Evolutionary conservation across 1,139 yeast genomes (phyloP), one percentile per base, ranked within the genome.

Genomic region (Saccharomycopsis hybrid): DNA sequence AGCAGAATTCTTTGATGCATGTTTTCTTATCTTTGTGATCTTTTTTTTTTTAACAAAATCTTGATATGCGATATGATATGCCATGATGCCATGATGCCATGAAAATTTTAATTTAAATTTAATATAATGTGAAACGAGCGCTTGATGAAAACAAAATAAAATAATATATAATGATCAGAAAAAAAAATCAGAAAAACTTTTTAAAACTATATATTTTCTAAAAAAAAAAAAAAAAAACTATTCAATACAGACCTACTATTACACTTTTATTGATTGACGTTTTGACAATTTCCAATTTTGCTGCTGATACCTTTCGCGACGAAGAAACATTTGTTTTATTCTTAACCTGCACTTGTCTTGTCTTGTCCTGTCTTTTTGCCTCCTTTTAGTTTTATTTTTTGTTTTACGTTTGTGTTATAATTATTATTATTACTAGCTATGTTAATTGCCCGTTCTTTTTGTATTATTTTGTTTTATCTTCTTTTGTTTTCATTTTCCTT

Each of bases 1-100:
- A 40, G 51, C 35, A 18, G 18, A 18, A 7, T 27, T 13, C 48
- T n/a, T 41, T 41, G n/a, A 41, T 41, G 30, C 25, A 41, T 32
- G n/a, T 29, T 13, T 2, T n/a, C 39, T 30, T 13, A 18, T 42
- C 29, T 25, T 42, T 9, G n/a, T 40, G n/a, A 7, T 18, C 18
- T 18, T 8, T 40, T 13, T 40, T 40, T 24, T n/a, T 24, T 40
- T 5, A 8, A n/a, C 11, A 18, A 7, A 7, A 7, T 33, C 13
- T n/a, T 33, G 13, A 4, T 18, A 33, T 11, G 5, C 11, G 13
- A 4, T 7, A 33, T 33, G 37, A 7, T 33, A 4, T 33, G 8
- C 5, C 13, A 4, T 39, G 5, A 9, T 9, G 27, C 43, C 43
- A 11, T 29, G 32, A 29, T 13, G 31, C 11, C 28, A 18, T 18